Conservation (phyloP, 768 basidiomycete genomes). For the Russula sp. region DNA sequence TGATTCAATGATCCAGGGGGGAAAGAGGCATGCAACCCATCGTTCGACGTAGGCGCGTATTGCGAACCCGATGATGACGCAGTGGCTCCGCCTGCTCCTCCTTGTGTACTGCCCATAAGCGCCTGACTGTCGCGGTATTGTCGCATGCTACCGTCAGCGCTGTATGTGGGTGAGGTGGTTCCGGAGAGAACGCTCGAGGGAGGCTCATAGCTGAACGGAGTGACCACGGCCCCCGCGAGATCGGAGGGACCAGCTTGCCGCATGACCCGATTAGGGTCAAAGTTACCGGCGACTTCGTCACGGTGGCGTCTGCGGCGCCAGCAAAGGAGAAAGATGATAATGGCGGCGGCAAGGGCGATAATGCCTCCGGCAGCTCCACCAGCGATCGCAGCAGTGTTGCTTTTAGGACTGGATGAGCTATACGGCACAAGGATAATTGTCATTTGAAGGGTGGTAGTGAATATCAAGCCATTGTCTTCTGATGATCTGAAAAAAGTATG, state of each 20-base stretch:
- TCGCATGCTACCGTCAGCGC: slow-evolving; percentile 31
- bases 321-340: slow-evolving; percentile 34
- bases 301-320: slow-evolving; percentile 35
- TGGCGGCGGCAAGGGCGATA: slow-evolving; percentile 29
- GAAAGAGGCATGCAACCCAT: neutral
- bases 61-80: slow-evolving; percentile 28
- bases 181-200: slow-evolving; percentile 30
- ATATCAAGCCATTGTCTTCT: slow-evolving; percentile 15
- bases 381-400: slow-evolving; percentile 34
- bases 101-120: slow-evolving; percentile 27
- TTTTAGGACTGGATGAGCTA: slow-evolving; percentile 19
- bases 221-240: slow-evolving; percentile 27
- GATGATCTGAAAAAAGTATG: slow-evolving; percentile 17
- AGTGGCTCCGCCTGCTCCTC: slow-evolving; percentile 27
- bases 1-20: neutral
- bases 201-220: slow-evolving; percentile 31
- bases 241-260: slow-evolving; percentile 32
- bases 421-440: slow-evolving; percentile 32
- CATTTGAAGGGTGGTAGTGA: slow-evolving; percentile 24
- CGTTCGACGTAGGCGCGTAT: slow-evolving; percentile 27
- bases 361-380: slow-evolving; percentile 37
- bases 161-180: slow-evolving; percentile 16
- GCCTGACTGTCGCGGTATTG: slow-evolving; percentile 32
- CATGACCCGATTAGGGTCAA: slow-evolving; percentile 47
- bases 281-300: slow-evolving; percentile 51